Conservation (phyloP, 768 basidiomycete species). For the Boletus reticulatus region DNA sequence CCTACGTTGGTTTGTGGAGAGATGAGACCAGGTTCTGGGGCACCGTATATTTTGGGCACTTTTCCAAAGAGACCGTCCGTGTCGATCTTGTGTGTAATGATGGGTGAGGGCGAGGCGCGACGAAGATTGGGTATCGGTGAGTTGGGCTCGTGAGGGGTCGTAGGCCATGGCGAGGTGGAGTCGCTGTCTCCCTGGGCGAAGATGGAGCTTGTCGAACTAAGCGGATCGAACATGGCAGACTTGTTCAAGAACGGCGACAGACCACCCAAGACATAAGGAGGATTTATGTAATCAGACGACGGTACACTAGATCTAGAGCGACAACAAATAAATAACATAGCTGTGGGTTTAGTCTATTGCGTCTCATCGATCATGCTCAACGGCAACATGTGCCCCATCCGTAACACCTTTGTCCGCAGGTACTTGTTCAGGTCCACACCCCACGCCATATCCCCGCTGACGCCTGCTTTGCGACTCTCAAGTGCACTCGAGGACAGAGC, state of each 20-base stretch:
- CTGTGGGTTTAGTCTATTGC: background rate
- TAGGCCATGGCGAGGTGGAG: constrained; percentile 69
- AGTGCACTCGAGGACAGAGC: background rate
- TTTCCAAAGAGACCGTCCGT: constrained; percentile 65
- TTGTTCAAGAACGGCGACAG: background rate
- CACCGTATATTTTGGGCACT: constrained; percentile 85
- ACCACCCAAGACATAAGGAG: background rate
- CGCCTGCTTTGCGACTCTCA: constrained; percentile 51
- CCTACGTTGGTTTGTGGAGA: constrained; percentile 66
- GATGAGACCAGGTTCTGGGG: constrained; percentile 79
- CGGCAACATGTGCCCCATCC: constrained; percentile 94
- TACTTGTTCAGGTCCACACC: constrained; percentile 94
- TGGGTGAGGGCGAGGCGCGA: constrained; percentile 51
- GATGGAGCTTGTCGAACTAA: constrained; percentile 51
- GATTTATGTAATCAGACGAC: constrained; percentile 18
- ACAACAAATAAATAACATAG: no score
- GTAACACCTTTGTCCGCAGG: constrained; percentile 90
- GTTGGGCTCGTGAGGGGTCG: constrained; percentile 71
- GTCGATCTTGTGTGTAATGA: constrained; percentile 50
- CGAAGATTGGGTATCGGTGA: constrained; percentile 71
- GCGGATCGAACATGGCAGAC: constrained; percentile 66
- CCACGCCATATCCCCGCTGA: constrained; percentile 68
- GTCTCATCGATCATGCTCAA: constrained; percentile 29
- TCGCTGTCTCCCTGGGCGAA: constrained; percentile 51
- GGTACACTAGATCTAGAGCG: background rate